Base-by-base conservation (phyloP, 495 filamentous ascomycete genomes). In the Penicillium ochrochloron region DNA sequence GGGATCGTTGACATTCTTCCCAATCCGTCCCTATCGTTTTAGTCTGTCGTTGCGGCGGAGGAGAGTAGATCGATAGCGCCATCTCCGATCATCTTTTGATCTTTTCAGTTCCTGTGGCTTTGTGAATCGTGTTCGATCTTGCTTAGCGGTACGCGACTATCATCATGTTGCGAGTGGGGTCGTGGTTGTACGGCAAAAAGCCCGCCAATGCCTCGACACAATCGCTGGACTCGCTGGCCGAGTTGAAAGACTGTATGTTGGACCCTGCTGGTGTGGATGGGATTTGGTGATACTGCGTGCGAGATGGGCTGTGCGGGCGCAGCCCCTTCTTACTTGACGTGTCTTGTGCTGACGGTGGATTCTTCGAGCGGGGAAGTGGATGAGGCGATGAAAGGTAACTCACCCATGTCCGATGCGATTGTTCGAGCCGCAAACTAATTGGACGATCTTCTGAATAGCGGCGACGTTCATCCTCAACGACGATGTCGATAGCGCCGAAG, bases 401-500 rank as follows among this genome's bases (percentile, higher is more conserved):
- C 5, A 48, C 19, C 44, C 44, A 14, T 57, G 73, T 42, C 53
- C 55, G 14, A 57, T 57, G 9, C 12, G 15, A 21, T 23, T n/a
- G 25, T n/a, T 14, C 25, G 35, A 21, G 53, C 29, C 19, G 53
- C 17, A 37, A 23, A 15, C 19, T 56, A 52, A 52, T 31, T 2
- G 4, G 14, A 15, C 6, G 10, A 15, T 11, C n/a, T 1, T 23
- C 12, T 55, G 15, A 61, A 60, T 37, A 85, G 85, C 84, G 50
- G 79, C 77, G 42, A 85, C 77, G 62, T 75, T 89, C 35, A 94
- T 99, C 70, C 92, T 99, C 82, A 91, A 95, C 72, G 95, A 99
- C 76, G 94, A 97, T 76, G 90, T 98, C 60, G 91, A 92, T 46
- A 88, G 85, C 34, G 95, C 95, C 2, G 94, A 97, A 75, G 83